phyloP scores from a whole-genome alignment of 2,329 filamentous ascomycete genomes.

The Knoxdaviesia proteae region DNA sequence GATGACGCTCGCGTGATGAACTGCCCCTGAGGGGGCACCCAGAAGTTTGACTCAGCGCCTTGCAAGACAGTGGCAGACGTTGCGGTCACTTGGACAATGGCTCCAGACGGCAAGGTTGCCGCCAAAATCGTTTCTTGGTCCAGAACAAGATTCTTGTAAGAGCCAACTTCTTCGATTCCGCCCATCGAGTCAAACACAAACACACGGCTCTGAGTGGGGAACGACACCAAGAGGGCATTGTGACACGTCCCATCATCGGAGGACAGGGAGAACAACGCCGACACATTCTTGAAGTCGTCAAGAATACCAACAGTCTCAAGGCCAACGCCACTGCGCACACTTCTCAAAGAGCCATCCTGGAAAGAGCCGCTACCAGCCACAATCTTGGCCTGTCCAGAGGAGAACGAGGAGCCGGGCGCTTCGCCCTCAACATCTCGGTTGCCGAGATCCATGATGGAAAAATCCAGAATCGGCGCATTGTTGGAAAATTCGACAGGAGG shows the following conservation, averaged over 20 bases:
- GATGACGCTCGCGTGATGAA: conserved; percentile 61
- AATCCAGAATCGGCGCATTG: conserved; percentile 81
- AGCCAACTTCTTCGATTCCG: conserved; percentile 70
- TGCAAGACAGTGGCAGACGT: conserved; percentile 31
- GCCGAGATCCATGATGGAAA: conserved; percentile 90
- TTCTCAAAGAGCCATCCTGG: conserved; percentile 70
- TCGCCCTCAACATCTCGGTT: conserved; percentile 44
- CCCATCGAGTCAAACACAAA: conserved; percentile 58
- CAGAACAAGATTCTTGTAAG: conserved; percentile 51
- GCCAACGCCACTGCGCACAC: conserved; percentile 82
- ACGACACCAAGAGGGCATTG: conserved; percentile 63
- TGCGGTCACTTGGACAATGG: conserved; percentile 58
- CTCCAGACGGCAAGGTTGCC: conserved; percentile 38
- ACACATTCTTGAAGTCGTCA: conserved; percentile 55
- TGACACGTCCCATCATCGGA: conserved; percentile 24
- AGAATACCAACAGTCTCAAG: conserved; percentile 72
- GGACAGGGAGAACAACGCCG: conserved; percentile 49
- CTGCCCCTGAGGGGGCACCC: conserved; percentile 28
- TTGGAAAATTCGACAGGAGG: conserved; percentile 41
- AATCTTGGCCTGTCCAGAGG: conserved; percentile 81
- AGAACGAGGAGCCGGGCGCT: conserved; percentile 66
- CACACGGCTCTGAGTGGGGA: conserved; percentile 63
- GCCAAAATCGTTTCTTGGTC: conserved; percentile 41
- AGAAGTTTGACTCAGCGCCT: conserved; percentile 16
- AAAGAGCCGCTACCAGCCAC: conserved; percentile 85